These are phyloP conservation scores for Cucurbita ficifolia DNA, from an alignment of 306 rosid species.

Conservation along the genomic window DNA sequence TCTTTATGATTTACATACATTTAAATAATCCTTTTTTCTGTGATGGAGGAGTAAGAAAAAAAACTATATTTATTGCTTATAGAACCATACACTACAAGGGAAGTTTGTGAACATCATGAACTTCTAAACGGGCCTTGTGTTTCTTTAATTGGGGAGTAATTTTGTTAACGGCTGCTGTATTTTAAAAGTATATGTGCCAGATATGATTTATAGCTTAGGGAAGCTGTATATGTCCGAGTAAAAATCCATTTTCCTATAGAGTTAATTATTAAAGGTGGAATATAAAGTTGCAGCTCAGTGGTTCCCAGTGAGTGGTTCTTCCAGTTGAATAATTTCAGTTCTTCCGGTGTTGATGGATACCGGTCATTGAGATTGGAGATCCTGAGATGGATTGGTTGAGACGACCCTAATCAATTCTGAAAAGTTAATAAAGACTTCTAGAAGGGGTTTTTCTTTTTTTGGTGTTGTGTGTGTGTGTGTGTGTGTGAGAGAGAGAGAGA, in stretches of 20 bases:
- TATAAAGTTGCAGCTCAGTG: neutral
- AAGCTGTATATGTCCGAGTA: neutral
- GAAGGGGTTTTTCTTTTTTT: neutral
- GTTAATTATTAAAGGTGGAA: neutral
- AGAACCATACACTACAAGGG: neutral
- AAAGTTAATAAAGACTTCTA: neutral
- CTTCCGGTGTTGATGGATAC: neutral
- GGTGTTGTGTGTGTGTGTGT: neutral
- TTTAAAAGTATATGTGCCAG: neutral
- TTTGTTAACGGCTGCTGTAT: neutral
- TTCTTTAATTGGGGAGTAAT: neutral
- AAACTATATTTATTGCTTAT: neutral
- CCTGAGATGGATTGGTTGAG: neutral
- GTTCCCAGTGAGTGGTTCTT: neutral
- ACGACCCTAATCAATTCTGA: neutral
- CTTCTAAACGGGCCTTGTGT: neutral
- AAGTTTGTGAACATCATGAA: neutral
- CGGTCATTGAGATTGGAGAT: neutral
- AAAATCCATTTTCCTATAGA: neutral
- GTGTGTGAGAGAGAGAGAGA: neutral
- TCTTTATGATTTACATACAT: constrained; percentile 7
- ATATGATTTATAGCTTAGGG: neutral
- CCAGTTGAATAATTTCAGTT: neutral
- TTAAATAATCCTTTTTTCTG: neutral
- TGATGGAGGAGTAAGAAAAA: neutral